Percentiles rank a stretch among this genome's conserved stretches.
These are phyloP conservation scores for Camellia japonica DNA, from an alignment of 148 eudicot species.

Conservation along the genomic window DNA sequence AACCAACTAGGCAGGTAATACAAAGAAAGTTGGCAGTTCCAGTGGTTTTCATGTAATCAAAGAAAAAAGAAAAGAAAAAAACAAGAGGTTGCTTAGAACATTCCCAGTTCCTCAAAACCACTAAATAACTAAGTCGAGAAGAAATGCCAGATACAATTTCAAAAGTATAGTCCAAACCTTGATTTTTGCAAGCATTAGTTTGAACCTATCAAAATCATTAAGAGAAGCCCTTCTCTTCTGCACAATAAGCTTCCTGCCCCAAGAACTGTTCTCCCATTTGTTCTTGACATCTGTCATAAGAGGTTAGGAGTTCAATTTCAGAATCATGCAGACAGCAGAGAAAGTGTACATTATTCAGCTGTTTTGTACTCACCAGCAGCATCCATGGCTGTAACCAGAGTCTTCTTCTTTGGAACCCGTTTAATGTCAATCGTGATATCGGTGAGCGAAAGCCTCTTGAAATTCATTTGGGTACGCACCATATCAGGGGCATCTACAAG, in stretches of 20 bases:
- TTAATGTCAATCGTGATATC: slow-evolving; percentile 52
- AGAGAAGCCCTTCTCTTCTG: slow-evolving; percentile 55
- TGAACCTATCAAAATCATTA: slow-evolving; percentile 61
- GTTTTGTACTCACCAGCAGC: slow-evolving; percentile 36
- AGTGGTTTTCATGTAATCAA: not conserved
- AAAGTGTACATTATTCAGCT: not conserved
- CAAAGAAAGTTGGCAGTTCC: not conserved
- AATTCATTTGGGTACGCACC: slow-evolving; percentile 59
- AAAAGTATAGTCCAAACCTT: slow-evolving; percentile 31
- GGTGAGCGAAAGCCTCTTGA: slow-evolving; percentile 57
- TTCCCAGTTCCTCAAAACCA: not conserved
- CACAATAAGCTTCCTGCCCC: slow-evolving; percentile 63
- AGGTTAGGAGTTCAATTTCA: not conserved
- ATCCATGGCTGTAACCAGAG: slow-evolving; percentile 42
- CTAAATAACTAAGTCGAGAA: not conserved
- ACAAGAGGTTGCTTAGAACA: not conserved
- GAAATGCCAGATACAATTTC: not conserved
- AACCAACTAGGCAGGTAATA: not conserved
- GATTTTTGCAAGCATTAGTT: slow-evolving; percentile 57
- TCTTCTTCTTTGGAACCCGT: slow-evolving; percentile 49
- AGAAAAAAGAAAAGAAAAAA: not conserved
- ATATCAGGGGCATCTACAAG: slow-evolving; percentile 62
- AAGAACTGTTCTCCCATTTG: slow-evolving; percentile 61
- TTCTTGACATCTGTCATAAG: slow-evolving; percentile 47
- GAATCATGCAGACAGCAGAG: not conserved